Base-by-base conservation (phyloP, 352 stramenopile genomes). In the Phytophthora litchii region DNA sequence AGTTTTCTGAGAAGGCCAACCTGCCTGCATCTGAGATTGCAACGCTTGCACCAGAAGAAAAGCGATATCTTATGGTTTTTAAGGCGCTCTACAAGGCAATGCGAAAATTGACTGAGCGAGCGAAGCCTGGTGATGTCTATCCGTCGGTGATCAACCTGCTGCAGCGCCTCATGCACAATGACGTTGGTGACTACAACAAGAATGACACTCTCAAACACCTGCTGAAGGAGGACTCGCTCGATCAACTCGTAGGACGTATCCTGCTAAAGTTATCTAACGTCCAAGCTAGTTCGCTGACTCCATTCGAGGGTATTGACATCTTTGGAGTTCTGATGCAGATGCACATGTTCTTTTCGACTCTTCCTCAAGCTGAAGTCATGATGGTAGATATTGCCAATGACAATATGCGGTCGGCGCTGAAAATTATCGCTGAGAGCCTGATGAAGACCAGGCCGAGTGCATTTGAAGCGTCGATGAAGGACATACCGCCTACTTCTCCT, bases 301-400 rank as follows among this genome's bases (percentile, higher is more conserved):
- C 84, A 0, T 94, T 94, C 27, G 81, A 91, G 62, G 72, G 72
- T 10, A 86, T 94, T 45, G 80, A 95, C 48, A 74, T 95, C 16
- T 93, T 88, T 34, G 83, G 80, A 35, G 76, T 94, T 19, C 67
- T 95, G 27, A 92, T 92, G 80, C 80, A 92, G 54, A 92, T 94
- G 84, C 84, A 95, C 51, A 88, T 74, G 31, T 92, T 94, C 59
- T 93, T 95, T 41, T 83, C 82, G 5, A 93, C 82, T 10, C 66
- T 92, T 14, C 75, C 84, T 8, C 58, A 76, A 36, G 82, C 56
- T 7, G 77, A 94, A 35, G 47, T 89, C 3, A 88, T 92, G 41
- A 76, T 78, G 9, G 78, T 83, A 16, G 76, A 90, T 38, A 88
- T 88, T 23, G 86, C 86, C 7, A 83, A 89, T 32, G 70, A 88